Base-by-base conservation (phyloP, 306 rosid genomes). In the Medicago ruthenica region DNA sequence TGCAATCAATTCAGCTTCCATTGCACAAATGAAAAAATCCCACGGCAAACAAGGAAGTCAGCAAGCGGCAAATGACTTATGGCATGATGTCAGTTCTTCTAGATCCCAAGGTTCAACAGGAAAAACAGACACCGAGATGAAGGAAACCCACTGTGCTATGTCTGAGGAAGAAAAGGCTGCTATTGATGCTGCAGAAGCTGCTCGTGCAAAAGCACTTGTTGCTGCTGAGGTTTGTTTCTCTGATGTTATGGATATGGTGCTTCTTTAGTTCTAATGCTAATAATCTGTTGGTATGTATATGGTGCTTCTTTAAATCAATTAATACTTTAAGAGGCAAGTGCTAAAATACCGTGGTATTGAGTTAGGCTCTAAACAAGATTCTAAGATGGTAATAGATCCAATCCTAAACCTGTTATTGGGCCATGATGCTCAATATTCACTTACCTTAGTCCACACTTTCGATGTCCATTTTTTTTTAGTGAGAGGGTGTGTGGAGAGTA, bases 151-250 rank as follows among this genome's bases (percentile, higher is more conserved):
- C 70, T 31, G 44, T 78, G 77, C 57, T 66, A 79, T 90, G 87
- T 85, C 97, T 10, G 91, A 95, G 86, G 97, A 90, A 86, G 97
- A 95, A 85, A 86, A 74, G 79, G 89, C 96, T 83, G 98, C 98
- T 41, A 73, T 95, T 68, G 96, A 92, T 74, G 98, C 93, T 70
- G 98, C 97, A 64, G 97, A 92, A 87, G 96, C 92, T 74, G 98
- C 98, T 74, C 96, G 91, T 51, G 91, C 96, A 45, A 90, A 93
- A 27, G 98, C 97, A 27, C 80, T 89, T 86, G 98, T 96, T 73
- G 97, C 97, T 88, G 97, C 93, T 48, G 84, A 90, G 98, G 98
- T 95, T 80, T 86, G 90, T 81, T 66, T 73, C 78, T 73, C 48
- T 51, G 58, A 51, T 15, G 10, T 34, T 34, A 34, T 34, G 37